Base-by-base conservation (phyloP, 2,329 filamentous ascomycete genomes). In the Monilinia vaccinii-corymbosi region DNA sequence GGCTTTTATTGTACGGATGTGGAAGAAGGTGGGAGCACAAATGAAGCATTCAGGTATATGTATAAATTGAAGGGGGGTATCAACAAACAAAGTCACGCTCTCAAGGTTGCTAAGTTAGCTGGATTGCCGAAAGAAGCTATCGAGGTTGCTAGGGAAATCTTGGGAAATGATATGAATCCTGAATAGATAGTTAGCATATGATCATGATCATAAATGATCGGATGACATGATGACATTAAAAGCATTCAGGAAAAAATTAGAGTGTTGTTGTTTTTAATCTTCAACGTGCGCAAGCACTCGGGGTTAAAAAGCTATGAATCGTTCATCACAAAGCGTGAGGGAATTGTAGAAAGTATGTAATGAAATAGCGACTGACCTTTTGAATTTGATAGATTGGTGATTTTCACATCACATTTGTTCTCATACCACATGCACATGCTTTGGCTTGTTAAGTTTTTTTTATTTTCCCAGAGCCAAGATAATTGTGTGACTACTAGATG, bases 101-200 rank as follows among this genome's bases (percentile, higher is more conserved):
- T 99, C 62, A 97, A 97, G 71, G 94, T 99, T n/a, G 94, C 94
- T 2, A 81, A 81, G 64, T 76, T 97, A 66, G 95, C 94, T 7
- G 92, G 91, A 1, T 69, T 97, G 67, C 92, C 92, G 0, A 83
- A 86, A 62, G 77, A 79, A 48, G 89, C 87, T 4, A 83, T 97
- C 58, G 75, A 77, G 25, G 77, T 90, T 64, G 92, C 93, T 7
- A 66, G 61, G 61, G 60, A 63, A 42, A 58, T 70, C 3, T 63
- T 72, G 63, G 61, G 42, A 55, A 46, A 63, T 51, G 66, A 66
- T 61, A 66, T 65, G 36, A 62, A 50, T 79, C 81, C 76, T 78
- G 76, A 71, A 73, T 67, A 68, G 74, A 75, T 83, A 81, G 81
- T 83, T 79, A 83, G 78, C 70, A 69, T 71, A 70, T 71, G 74